Percentiles rank a stretch among this genome's conserved stretches.
Evolutionary conservation across 176 grass and related monocot genomes (phyloP).

Genomic region (Secale cereale): DNA sequence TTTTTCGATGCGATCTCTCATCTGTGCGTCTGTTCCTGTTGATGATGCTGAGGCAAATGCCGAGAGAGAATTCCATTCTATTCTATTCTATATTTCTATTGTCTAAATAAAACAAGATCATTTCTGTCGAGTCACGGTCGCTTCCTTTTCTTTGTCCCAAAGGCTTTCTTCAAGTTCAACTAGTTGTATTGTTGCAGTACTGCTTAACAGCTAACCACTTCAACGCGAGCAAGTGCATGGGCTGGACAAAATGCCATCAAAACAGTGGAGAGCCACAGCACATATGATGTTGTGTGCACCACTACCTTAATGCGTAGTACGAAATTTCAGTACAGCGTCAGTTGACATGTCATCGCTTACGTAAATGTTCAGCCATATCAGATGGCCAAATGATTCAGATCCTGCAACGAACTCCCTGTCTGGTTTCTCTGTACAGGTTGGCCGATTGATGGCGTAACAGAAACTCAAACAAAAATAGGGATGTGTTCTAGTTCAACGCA

Average conservation of each 20-base stretch:
- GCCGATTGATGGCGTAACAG: not conserved
- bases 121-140: not conserved
- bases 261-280: not conserved
- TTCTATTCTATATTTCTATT: not conserved
- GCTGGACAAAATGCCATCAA: not conserved
- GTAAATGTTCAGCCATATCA: not conserved
- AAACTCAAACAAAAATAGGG: not conserved
- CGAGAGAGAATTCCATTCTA: no score
- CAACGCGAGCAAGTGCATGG: not conserved
- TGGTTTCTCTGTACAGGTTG: not conserved
- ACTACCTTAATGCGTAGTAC: not conserved
- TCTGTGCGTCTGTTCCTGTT: not conserved
- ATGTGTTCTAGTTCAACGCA: not conserved
- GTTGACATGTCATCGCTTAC: not conserved
- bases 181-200: not conserved
- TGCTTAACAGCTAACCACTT: not conserved
- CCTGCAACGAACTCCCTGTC: not conserved
- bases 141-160: not conserved
- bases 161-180: not conserved
- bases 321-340: not conserved
- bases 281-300: not conserved
- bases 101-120: not conserved
- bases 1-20: not conserved
- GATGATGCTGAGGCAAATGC: no score
- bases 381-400: not conserved